Percentiles rank a stretch among this genome's conserved stretches.
Conservation (phyloP, 371 early-diverging fungal species). For the Rhizopus arrhizus region DNA sequence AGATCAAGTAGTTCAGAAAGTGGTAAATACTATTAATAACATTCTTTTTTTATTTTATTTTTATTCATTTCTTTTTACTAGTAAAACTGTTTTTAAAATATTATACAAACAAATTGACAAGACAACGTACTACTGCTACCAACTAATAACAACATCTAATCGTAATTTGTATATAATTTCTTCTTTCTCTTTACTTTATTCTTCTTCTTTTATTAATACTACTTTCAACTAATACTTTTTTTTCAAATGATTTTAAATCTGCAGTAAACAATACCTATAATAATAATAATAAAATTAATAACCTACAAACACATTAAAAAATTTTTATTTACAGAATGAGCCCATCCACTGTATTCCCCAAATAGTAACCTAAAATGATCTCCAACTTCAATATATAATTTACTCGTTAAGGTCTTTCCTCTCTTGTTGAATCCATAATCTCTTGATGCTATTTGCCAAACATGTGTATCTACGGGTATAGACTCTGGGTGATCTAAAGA, state of each 20-base stretch:
- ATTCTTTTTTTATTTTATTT: neutral
- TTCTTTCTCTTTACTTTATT: neutral
- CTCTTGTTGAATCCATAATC: slow-evolving; percentile 71
- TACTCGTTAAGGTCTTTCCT: slow-evolving; percentile 67
- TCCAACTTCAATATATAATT: slow-evolving; percentile 71
- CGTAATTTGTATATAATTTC: neutral
- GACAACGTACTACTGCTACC: slow-evolving; percentile 5
- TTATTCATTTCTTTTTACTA: slow-evolving; percentile 1
- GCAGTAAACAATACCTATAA: slow-evolving; percentile 56
- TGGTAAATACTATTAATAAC: slow-evolving; percentile 7
- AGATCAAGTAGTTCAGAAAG: slow-evolving; percentile 23
- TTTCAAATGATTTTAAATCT: slow-evolving; percentile 46
- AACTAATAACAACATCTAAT: neutral
- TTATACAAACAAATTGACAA: slow-evolving; percentile 24
- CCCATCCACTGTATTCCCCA: slow-evolving; percentile 91
- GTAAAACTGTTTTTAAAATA: slow-evolving; percentile 27
- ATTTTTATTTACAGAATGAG: slow-evolving; percentile 72
- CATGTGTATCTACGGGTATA: slow-evolving; percentile 96
- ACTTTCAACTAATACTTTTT: slow-evolving; percentile 4
- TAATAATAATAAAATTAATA: slow-evolving; percentile 3
- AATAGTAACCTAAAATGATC: slow-evolving; percentile 77
- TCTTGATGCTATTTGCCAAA: slow-evolving; percentile 84
- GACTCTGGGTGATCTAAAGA: slow-evolving; percentile 78
- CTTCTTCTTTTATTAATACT: slow-evolving; percentile 3
- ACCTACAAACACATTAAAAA: neutral